Evolutionary conservation across 2,329 filamentous ascomycete species (phyloP).

Genomic region (Epicoccum nigrum): DNA sequence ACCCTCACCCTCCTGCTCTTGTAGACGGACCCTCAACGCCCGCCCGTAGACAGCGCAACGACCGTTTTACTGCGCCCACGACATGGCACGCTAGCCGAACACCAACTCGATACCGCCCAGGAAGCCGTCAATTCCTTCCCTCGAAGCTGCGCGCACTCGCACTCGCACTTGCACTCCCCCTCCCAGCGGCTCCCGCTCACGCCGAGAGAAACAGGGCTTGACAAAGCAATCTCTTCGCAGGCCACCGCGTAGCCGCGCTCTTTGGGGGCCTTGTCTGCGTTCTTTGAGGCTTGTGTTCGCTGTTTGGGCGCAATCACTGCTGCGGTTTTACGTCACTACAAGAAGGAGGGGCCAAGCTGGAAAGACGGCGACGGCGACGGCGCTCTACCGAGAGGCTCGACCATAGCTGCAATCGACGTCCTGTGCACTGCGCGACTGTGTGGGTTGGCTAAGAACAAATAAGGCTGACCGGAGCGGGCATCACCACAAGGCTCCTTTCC

Average conservation of each 20-base stretch:
- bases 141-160: slow-evolving; percentile 7
- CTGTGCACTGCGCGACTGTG: neutral
- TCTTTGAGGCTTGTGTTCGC: slow-evolving; percentile 21
- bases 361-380: slow-evolving; percentile 18
- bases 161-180: no score
- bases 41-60: neutral
- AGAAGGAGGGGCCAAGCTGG: slow-evolving; percentile 25
- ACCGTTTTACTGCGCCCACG: neutral
- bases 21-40: neutral
- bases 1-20: slow-evolving; percentile 3
- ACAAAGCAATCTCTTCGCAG: slow-evolving; percentile 2
- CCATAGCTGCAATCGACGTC: neutral
- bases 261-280: slow-evolving; percentile 6
- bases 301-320: slow-evolving; percentile 24
- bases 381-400: neutral
- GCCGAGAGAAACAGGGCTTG: neutral
- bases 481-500: neutral
- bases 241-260: slow-evolving; percentile 1
- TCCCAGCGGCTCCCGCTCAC: neutral
- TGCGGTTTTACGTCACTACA: slow-evolving; percentile 20
- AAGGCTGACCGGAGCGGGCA: slow-evolving; percentile 5
- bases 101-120: neutral
- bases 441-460: slow-evolving; percentile 1
- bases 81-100: slow-evolving; percentile 4
- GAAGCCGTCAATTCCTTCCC: slow-evolving; percentile 1